A percentile compares a stretch with the other conserved stretches of the same genome.
phyloP scores from a whole-genome alignment of 2,329 filamentous ascomycete genomes.

The Ophiocordyceps sinensis region DNA sequence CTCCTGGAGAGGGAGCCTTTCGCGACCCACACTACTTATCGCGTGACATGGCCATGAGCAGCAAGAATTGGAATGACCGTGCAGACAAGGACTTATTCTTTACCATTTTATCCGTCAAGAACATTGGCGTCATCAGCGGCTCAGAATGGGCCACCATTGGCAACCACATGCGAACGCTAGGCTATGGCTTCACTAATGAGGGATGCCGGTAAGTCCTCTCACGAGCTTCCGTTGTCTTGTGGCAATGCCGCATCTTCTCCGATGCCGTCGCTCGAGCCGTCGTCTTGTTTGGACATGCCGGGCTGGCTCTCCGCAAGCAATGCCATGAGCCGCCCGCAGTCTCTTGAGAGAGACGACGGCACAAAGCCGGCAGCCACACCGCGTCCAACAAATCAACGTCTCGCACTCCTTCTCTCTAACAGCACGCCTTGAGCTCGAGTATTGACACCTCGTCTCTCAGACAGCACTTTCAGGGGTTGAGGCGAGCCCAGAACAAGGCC shows the following conservation, averaged over 20 bases:
- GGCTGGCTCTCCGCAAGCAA: too few species aligned
- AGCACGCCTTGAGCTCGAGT: not conserved
- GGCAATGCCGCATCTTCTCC: too few species aligned
- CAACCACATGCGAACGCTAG: slow-evolving; percentile 42
- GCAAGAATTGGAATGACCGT: slow-evolving; percentile 46
- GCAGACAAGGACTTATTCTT: slow-evolving; percentile 51
- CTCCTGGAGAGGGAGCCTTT: not conserved
- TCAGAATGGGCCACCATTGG: slow-evolving; percentile 48
- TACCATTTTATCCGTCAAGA: slow-evolving; percentile 46
- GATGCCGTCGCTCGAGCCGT: too few species aligned
- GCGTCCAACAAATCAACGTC: too few species aligned
- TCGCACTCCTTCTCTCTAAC: not conserved
- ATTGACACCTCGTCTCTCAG: slow-evolving; percentile 17
- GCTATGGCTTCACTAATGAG: slow-evolving; percentile 50
- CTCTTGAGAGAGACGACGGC: too few species aligned
- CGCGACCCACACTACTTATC: slow-evolving; percentile 2
- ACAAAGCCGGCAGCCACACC: too few species aligned
- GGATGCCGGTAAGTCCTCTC: slow-evolving; percentile 40
- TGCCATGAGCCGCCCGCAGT: too few species aligned
- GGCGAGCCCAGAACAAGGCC: slow-evolving; percentile 38
- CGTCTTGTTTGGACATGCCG: too few species aligned
- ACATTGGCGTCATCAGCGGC: slow-evolving; percentile 48
- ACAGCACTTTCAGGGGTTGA: slow-evolving; percentile 47
- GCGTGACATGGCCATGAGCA: slow-evolving; percentile 24
- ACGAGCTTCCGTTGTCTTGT: too few species aligned